Conservation (phyloP, 768 basidiomycete species). For the Arthromyces matolae region DNA sequence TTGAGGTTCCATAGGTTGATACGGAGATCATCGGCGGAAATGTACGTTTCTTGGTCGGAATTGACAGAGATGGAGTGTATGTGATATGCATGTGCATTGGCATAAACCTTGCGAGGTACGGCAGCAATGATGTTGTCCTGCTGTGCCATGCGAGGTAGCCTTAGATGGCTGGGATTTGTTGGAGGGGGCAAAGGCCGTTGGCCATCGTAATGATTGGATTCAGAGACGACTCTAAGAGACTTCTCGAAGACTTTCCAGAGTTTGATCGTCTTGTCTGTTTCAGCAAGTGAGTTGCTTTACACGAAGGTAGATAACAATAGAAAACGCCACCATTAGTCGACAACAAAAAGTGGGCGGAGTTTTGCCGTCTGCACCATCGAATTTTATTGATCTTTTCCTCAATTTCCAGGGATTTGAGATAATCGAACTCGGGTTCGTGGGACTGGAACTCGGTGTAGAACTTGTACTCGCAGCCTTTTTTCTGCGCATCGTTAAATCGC, state of each 20-base stretch:
- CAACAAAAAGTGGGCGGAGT: constrained; percentile 92
- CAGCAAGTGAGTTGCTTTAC: constrained; percentile 6
- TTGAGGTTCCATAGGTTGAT: constrained; percentile 98
- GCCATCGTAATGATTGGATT: constrained; percentile 90
- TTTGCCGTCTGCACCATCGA: constrained; percentile 99
- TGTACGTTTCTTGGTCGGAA: constrained; percentile 98
- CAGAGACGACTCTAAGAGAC: constrained; percentile 89
- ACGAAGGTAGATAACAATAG: neutral
- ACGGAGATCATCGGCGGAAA: constrained; percentile 96
- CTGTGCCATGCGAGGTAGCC: constrained; percentile 85
- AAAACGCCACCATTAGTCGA: constrained; percentile 85
- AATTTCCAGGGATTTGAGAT: constrained; percentile 98
- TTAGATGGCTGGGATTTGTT: constrained; percentile 54
- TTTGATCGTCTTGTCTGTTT: constrained; percentile 97
- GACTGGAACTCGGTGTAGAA: constrained; percentile 99
- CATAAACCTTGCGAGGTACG: constrained; percentile 97
- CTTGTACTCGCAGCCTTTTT: constrained; percentile 99
- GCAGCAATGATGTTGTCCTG: constrained; percentile 99
- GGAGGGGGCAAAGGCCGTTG: constrained; percentile 68
- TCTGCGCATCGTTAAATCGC: constrained; percentile 46
- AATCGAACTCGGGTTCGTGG: constrained; percentile 99
- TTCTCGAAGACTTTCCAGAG: constrained; percentile 99
- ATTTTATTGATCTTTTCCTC: constrained; percentile 99
- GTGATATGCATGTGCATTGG: constrained; percentile 99
- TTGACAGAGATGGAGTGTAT: constrained; percentile 99